Conservation (phyloP, 202 grass and related monocot genomes). For the Saccharum hybrid region DNA sequence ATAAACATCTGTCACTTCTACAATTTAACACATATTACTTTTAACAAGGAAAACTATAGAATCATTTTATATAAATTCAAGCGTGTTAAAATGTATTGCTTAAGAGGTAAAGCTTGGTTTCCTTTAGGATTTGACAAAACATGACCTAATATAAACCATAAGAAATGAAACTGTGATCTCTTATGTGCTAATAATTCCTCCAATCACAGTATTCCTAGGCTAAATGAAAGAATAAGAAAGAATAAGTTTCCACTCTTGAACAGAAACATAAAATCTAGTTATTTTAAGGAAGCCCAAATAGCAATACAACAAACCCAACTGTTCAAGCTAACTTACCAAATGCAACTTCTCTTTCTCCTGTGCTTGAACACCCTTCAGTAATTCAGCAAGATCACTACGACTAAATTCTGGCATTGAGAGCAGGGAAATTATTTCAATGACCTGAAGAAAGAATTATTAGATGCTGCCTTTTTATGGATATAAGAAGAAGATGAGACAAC, state of each 20-base stretch:
- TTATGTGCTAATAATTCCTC: not conserved
- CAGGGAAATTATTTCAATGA: slow-evolving; percentile 82
- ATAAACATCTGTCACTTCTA: not conserved
- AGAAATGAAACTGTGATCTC: not conserved
- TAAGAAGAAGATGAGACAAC: not conserved
- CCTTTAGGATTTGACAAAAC: not conserved
- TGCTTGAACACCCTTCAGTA: slow-evolving; percentile 79
- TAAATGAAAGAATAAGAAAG: slow-evolving; percentile 25
- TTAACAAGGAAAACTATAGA: not conserved
- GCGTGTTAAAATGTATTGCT: not conserved
- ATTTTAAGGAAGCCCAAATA: slow-evolving; percentile 12
- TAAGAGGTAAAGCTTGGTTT: not conserved
- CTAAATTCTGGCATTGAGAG: slow-evolving; percentile 68
- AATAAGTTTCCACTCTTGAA: not conserved
- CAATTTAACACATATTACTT: not conserved
- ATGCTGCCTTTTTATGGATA: slow-evolving; percentile 6
- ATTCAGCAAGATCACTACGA: slow-evolving; percentile 75
- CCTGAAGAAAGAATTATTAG: slow-evolving; percentile 50
- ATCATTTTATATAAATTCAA: not conserved
- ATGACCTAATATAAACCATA: not conserved
- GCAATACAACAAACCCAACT: slow-evolving; percentile 18
- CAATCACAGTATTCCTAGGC: slow-evolving; percentile 13
- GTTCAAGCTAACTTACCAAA: slow-evolving; percentile 56
- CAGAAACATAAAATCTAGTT: not conserved
- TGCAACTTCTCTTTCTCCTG: slow-evolving; percentile 94